Base-by-base conservation (phyloP, 1,284 basidiomycete species). In the Apiotrichum akiyoshidainum region DNA sequence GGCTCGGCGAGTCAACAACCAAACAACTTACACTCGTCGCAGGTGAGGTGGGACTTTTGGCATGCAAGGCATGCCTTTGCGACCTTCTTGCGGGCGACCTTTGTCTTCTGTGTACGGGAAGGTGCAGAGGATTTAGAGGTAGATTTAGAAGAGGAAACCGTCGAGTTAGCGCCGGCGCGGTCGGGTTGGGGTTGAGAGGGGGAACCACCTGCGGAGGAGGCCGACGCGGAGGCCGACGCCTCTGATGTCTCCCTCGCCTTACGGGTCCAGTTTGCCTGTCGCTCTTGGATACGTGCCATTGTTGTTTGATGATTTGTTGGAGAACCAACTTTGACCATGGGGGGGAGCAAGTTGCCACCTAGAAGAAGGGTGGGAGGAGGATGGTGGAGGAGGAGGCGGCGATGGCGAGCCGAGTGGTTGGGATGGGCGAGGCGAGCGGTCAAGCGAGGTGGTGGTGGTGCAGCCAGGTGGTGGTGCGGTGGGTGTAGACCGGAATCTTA, bases 41-140 rank as follows among this genome's bases (percentile, higher is more conserved):
- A 99, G 10, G 95, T 99, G 68, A 99, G 81, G 78, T 99, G 95
- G 1, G 92, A 92, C 69, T 82, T 84, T 78, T 98, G 95, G 78
- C 95, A 99, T 64, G 92, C 89, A 61, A 89, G 86, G 74, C 95
- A 99, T 39, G 95, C 95, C 61, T 76, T 76, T 7, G 74, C 74
- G 31, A 75, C 73, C 58, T 76, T 76, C 56, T 72, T 75, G 46
- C 92, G 84, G 68, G 86, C 90, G 0, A 92, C 82, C 67, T 69
- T 56, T 61, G 57, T 61, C 65, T 50, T 31, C 26, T 19, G 35
- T 16, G 42, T 41, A 44, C 44, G 12, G 35, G 35, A n/a, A 17
- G 55, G 54, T 1, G 35, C 39, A 13, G 54, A 46, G 31, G 39
- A 37, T 21, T 49, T 21, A 22, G 19, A 12, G 12, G 47, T 12